These are phyloP conservation scores for Infundibulicybe gibba DNA, from an alignment of 768 basidiomycete species.

Conservation along the genomic window DNA sequence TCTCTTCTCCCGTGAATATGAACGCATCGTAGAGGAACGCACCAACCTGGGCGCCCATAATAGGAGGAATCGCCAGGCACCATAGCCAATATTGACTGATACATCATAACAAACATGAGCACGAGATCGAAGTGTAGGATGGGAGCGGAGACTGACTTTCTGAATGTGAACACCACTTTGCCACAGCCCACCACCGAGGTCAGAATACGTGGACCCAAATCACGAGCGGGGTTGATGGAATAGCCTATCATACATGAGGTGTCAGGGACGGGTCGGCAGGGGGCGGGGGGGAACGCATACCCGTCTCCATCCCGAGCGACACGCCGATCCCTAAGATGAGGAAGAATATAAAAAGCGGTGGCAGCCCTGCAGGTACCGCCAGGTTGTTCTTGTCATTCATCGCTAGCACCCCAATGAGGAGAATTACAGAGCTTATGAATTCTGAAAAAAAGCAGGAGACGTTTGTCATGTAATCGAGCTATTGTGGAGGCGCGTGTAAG, in stretches of 20 bases:
- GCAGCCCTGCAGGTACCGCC: constrained; percentile 47
- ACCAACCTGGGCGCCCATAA: constrained; percentile 52
- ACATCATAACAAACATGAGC: constrained; percentile 11
- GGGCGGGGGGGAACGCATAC: constrained; percentile 8
- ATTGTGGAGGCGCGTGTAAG: not conserved
- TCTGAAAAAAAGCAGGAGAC: constrained; percentile 39
- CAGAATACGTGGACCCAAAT: constrained; percentile 58
- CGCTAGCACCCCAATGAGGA: constrained; percentile 51
- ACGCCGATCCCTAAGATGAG: constrained; percentile 51
- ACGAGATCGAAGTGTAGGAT: not conserved
- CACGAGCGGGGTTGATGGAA: constrained; percentile 38
- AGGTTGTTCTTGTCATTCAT: constrained; percentile 49
- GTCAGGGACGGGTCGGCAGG: no score
- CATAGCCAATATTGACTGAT: constrained; percentile 69
- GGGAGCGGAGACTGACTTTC: constrained; percentile 29
- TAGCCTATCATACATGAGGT: constrained; percentile 28
- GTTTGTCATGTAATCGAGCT: constrained; percentile 34
- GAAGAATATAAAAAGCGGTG: constrained; percentile 54
- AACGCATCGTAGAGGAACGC: constrained; percentile 54
- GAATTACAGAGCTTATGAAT: constrained; percentile 54
- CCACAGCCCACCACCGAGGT: constrained; percentile 72
- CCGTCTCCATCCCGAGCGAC: constrained; percentile 60
- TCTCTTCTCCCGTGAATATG: constrained; percentile 54
- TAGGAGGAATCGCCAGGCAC: constrained; percentile 56
- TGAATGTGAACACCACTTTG: constrained; percentile 29